Percentiles rank a stretch among this genome's conserved stretches.
phyloP scores from a whole-genome alignment of 106 monocot genomes.

The Acorus gramineus region DNA sequence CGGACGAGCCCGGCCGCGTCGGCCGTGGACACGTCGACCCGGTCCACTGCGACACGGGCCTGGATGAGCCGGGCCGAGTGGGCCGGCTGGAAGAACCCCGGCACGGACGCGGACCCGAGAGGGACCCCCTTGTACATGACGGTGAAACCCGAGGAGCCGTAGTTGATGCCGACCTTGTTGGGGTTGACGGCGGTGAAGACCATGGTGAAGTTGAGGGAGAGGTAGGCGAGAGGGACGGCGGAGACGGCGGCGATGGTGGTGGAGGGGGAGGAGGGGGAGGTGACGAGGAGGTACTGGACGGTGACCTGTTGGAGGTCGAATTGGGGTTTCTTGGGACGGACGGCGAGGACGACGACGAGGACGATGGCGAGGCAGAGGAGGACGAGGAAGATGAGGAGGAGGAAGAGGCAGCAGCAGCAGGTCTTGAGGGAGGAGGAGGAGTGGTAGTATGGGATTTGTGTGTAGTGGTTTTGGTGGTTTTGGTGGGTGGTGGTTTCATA shows the following conservation, averaged over 20 bases:
- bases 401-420: conserved; percentile 93
- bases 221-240: conserved; percentile 21
- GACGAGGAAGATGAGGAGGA: conserved; percentile 71
- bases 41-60: conserved; percentile 37
- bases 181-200: conserved; percentile 71
- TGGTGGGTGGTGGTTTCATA: too few species aligned
- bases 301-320: conserved; percentile 59
- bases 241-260: conserved; percentile 2
- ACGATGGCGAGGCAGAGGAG: conserved; percentile 46
- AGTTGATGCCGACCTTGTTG: conserved; percentile 62
- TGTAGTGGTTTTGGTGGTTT: too few species aligned
- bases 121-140: conserved; percentile 83
- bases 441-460: too few species aligned
- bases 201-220: conserved; percentile 74
- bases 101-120: conserved; percentile 55
- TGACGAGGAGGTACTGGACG: conserved; percentile 66
- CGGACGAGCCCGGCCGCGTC: conserved; percentile 49
- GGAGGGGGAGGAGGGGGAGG: conserved; percentile 12
- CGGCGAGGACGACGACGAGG: conserved; percentile 58
- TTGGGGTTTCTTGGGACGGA: conserved; percentile 57
- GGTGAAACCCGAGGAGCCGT: conserved; percentile 36
- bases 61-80: conserved; percentile 35
- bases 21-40: conserved; percentile 54
- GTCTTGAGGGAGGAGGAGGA: conserved; percentile 50
- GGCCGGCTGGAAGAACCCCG: conserved; percentile 62